Evolutionary conservation across 257 asterid genomes (phyloP).

Genomic region (Capsicum chinense): DNA sequence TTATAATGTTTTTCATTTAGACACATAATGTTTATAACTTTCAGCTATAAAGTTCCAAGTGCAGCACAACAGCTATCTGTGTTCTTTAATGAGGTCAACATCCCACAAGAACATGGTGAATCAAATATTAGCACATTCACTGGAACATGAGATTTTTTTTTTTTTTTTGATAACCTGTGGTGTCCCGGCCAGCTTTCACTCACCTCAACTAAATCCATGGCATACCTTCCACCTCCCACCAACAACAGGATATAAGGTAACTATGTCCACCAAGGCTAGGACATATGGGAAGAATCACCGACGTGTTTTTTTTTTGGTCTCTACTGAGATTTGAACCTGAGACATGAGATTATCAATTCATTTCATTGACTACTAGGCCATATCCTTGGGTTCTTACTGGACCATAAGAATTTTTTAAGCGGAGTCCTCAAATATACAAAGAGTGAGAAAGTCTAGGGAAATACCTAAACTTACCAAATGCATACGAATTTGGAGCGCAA

Average conservation of each 20-base stretch:
- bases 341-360: too few species aligned
- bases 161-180: too few species aligned
- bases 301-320: too few species aligned
- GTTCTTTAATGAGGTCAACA: neutral
- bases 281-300: too few species aligned
- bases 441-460: neutral
- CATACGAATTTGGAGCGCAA: neutral
- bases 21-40: neutral
- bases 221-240: too few species aligned
- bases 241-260: too few species aligned
- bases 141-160: neutral
- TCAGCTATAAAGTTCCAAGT: neutral
- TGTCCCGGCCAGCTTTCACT: too few species aligned
- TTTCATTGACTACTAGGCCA: too few species aligned
- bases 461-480: neutral
- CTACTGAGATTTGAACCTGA: too few species aligned
- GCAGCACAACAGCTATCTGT: neutral
- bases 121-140: constrained; percentile 10
- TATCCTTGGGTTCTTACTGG: neutral
- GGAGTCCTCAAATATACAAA: neutral
- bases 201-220: too few species aligned
- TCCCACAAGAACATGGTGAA: neutral
- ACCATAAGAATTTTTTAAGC: neutral
- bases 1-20: neutral
- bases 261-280: too few species aligned